These are phyloP conservation scores for Phytopythium kandeliae DNA, from an alignment of 352 stramenopile genomes.

Conservation along the genomic window DNA sequence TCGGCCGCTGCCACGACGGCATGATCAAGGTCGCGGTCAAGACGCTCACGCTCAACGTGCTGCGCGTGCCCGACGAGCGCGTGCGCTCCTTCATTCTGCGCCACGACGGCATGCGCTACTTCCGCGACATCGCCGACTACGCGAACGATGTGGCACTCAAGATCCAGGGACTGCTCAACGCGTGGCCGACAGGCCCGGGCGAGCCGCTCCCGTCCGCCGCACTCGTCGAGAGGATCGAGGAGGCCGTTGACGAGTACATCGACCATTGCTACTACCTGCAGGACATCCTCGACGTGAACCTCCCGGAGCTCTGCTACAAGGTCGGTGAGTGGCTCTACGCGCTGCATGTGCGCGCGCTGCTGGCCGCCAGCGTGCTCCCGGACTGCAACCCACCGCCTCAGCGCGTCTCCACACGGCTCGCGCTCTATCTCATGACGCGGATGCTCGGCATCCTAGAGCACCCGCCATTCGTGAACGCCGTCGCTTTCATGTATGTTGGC, in stretches of 20 bases:
- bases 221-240: conserved; percentile 69
- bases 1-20: conserved; percentile 66
- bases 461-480: conserved; percentile 75
- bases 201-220: conserved; percentile 8
- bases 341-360: conserved; percentile 55
- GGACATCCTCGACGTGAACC: conserved; percentile 76
- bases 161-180: conserved; percentile 71
- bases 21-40: conserved; percentile 87
- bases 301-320: conserved; percentile 79
- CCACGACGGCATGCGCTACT: conserved; percentile 75
- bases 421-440: conserved; percentile 70
- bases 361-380: conserved; percentile 69
- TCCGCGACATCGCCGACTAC: conserved; percentile 72
- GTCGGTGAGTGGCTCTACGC: conserved; percentile 71
- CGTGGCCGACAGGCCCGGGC: conserved; percentile 23
- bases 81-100: conserved; percentile 71
- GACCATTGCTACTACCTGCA: conserved; percentile 85
- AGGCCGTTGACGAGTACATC: conserved; percentile 75
- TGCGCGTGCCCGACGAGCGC: conserved; percentile 69
- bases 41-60: conserved; percentile 82
- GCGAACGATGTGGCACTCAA: conserved; percentile 69
- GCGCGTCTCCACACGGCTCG: conserved; percentile 69
- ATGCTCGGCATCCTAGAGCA: conserved; percentile 75
- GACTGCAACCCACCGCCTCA: conserved; percentile 68
- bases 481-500: conserved; percentile 56